Percentiles rank a stretch among this genome's conserved stretches.
Evolutionary conservation across 2,329 filamentous ascomycete species (phyloP).

Genomic region (Fusarium brachygibbosum): DNA sequence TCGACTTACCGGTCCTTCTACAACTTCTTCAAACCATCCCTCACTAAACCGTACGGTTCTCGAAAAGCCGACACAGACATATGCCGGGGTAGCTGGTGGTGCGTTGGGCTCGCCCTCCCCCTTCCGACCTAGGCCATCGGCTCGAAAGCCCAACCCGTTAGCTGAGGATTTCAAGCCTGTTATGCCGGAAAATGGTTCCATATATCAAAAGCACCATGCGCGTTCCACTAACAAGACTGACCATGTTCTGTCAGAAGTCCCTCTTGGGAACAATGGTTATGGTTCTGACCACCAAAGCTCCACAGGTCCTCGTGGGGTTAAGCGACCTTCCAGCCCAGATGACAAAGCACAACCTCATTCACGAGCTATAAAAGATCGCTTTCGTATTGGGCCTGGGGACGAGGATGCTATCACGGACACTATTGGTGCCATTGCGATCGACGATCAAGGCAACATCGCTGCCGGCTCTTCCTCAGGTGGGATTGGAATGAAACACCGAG

Average conservation of each 20-base stretch:
- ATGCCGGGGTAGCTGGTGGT: constrained; percentile 30
- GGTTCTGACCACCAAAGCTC: constrained; percentile 18
- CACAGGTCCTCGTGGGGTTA: constrained; percentile 51
- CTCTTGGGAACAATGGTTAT: not conserved
- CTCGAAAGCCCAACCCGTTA: constrained; percentile 21
- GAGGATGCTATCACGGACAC: constrained; percentile 87
- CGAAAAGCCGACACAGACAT: constrained; percentile 36
- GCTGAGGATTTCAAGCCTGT: constrained; percentile 14
- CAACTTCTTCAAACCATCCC: constrained; percentile 19
- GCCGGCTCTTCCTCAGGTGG: constrained; percentile 96
- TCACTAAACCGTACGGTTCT: constrained; percentile 23
- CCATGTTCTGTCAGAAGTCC: constrained; percentile 28
- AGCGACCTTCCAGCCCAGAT: constrained; percentile 51
- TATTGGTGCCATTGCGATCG: constrained; percentile 94
- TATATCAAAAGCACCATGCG: constrained; percentile 13
- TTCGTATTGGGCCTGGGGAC: constrained; percentile 43
- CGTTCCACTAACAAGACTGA: constrained; percentile 34
- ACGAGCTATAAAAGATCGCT: constrained; percentile 37
- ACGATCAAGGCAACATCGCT: constrained; percentile 86
- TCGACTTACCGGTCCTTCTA: constrained; percentile 28
- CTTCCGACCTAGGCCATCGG: constrained; percentile 15
- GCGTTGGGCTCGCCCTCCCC: constrained; percentile 20
- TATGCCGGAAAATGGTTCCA: constrained; percentile 11
- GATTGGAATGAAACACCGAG: constrained; percentile 97
- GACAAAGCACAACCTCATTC: constrained; percentile 26